Evolutionary conservation across 257 asterid genomes (phyloP).

Genomic region (Przewalskia tangutica): DNA sequence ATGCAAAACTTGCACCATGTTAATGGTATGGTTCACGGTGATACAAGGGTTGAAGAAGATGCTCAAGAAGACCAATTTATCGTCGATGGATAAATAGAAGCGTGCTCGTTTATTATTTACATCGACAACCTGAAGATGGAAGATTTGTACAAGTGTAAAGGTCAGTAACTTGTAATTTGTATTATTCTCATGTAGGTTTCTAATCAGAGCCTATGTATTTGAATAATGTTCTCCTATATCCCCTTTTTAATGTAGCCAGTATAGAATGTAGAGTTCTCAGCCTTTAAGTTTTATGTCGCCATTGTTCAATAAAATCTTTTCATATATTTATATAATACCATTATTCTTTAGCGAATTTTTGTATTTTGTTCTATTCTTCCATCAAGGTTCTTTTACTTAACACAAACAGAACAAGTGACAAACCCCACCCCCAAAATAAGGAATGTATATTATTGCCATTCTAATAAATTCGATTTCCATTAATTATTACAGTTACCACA

Average conservation of each 20-base stretch:
- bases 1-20: slow-evolving; percentile 87
- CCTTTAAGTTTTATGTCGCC: neutral
- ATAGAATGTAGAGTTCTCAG: neutral
- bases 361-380: neutral
- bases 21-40: slow-evolving; percentile 68
- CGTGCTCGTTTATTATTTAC: neutral
- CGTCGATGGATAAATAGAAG: slow-evolving; percentile 55
- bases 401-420: neutral
- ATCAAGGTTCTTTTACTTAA: neutral
- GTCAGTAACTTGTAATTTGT: neutral
- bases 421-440: neutral
- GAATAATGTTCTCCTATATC: neutral
- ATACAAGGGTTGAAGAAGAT: slow-evolving; percentile 80
- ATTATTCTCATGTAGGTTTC: neutral
- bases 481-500: neutral
- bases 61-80: slow-evolving; percentile 94
- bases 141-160: neutral
- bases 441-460: no score
- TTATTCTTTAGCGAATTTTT: neutral
- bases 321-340: neutral
- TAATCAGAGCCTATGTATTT: neutral
- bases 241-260: neutral
- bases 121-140: neutral
- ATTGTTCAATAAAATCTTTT: neutral
- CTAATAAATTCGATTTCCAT: neutral